Conservation (phyloP, 306 rosid genomes). For the Corylus americana region DNA sequence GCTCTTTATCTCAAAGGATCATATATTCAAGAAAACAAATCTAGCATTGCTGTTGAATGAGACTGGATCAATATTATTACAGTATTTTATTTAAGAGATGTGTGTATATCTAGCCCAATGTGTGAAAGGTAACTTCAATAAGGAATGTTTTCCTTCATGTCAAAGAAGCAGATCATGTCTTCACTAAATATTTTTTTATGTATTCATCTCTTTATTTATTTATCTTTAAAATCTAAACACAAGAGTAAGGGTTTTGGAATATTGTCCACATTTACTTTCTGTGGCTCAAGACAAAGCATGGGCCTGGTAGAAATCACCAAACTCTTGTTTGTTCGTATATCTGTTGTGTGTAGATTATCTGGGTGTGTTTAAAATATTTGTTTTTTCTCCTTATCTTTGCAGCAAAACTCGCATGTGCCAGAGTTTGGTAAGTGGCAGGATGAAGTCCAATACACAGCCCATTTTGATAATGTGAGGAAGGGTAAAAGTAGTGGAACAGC, state of each 20-base stretch:
- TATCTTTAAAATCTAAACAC: neutral
- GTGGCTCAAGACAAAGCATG: too few species aligned
- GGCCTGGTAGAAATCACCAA: neutral
- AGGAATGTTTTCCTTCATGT: neutral
- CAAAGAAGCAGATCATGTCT: neutral
- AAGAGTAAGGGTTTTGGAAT: neutral
- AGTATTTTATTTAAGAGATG: neutral
- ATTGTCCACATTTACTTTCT: neutral
- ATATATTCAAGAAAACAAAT: neutral
- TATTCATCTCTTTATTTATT: too few species aligned
- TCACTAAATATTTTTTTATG: neutral
- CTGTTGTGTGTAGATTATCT: neutral
- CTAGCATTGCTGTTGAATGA: neutral
- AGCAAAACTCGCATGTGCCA: slow-evolving; percentile 84
- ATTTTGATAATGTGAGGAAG: slow-evolving; percentile 82
- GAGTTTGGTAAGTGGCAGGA: slow-evolving; percentile 84
- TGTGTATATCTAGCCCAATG: neutral
- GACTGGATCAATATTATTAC: neutral
- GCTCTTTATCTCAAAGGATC: neutral
- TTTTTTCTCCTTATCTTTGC: slow-evolving; percentile 17
- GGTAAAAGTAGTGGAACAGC: slow-evolving; percentile 63
- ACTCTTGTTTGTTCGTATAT: neutral
- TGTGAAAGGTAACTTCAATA: neutral
- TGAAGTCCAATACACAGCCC: slow-evolving; percentile 83
- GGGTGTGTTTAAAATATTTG: neutral